Evolutionary conservation across 1,139 yeast genomes (phyloP).

Genomic region (Geotrichum klebahnii): DNA sequence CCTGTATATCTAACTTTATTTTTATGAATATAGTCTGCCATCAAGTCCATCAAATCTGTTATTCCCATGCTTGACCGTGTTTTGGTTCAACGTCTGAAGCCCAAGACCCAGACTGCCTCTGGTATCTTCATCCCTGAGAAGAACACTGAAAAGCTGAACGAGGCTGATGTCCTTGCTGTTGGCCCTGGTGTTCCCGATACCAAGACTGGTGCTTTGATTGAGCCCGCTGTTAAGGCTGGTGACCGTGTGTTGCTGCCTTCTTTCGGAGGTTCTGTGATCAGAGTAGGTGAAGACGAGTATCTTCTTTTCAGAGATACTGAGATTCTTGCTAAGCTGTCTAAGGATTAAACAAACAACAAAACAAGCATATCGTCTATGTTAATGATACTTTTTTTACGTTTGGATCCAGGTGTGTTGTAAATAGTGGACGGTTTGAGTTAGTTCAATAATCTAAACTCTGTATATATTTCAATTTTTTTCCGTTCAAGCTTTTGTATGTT

Average conservation of each 20-base stretch:
- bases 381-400: no score
- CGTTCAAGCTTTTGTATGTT: no score
- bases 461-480: no score
- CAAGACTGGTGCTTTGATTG: slow-evolving; percentile 57
- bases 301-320: slow-evolving; percentile 73
- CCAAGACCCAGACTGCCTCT: slow-evolving; percentile 85
- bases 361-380: background rate
- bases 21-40: slow-evolving; percentile 41
- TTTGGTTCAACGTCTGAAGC: slow-evolving; percentile 88
- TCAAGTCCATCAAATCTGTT: slow-evolving; percentile 82
- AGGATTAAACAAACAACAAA: slow-evolving; percentile 33
- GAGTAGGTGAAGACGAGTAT: slow-evolving; percentile 66
- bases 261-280: slow-evolving; percentile 82
- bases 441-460: no score
- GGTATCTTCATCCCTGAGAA: slow-evolving; percentile 96
- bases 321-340: slow-evolving; percentile 78
- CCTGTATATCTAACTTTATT: no score
- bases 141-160: slow-evolving; percentile 87
- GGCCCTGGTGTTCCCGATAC: slow-evolving; percentile 55
- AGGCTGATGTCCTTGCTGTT: slow-evolving; percentile 44
- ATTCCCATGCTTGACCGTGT: slow-evolving; percentile 94
- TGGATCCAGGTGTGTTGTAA: no score
- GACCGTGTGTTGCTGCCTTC: slow-evolving; percentile 91
- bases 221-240: slow-evolving; percentile 75
- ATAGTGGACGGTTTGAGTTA: no score